Conservation (phyloP, 495 filamentous ascomycete species). For the Penicillium pancosmium region DNA sequence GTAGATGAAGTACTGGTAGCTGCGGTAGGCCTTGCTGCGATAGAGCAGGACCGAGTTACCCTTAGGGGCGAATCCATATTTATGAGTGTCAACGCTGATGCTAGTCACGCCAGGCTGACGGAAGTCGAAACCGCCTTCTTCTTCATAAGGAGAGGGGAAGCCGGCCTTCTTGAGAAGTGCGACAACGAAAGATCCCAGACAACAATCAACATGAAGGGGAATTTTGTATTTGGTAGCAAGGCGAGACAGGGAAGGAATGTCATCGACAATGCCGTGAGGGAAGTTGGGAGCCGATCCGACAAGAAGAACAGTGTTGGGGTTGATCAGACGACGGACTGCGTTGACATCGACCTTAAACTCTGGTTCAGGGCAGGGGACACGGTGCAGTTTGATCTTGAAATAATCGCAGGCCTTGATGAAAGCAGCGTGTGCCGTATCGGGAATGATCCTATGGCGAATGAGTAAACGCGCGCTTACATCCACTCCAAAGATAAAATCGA, state of each 20-base stretch:
- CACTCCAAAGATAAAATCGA: neutral
- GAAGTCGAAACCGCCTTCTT: slow-evolving; percentile 89
- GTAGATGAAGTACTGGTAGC: slow-evolving; percentile 94
- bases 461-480: slow-evolving; percentile 16
- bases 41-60: slow-evolving; percentile 93
- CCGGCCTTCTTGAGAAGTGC: slow-evolving; percentile 90
- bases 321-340: slow-evolving; percentile 81
- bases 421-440: slow-evolving; percentile 90
- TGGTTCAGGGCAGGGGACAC: slow-evolving; percentile 86
- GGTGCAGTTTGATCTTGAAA: slow-evolving; percentile 92
- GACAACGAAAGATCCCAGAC: slow-evolving; percentile 91
- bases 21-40: slow-evolving; percentile 73
- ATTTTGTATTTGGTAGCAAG: slow-evolving; percentile 77
- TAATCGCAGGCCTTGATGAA: slow-evolving; percentile 95
- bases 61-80: slow-evolving; percentile 98
- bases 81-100: slow-evolving; percentile 97
- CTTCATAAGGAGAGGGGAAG: slow-evolving; percentile 63
- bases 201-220: slow-evolving; percentile 96
- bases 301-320: slow-evolving; percentile 93
- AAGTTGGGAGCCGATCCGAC: slow-evolving; percentile 97
- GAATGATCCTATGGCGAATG: slow-evolving; percentile 72
- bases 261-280: slow-evolving; percentile 96
- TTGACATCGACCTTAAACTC: slow-evolving; percentile 79
- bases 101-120: slow-evolving; percentile 88
- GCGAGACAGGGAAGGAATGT: slow-evolving; percentile 83